Base-by-base conservation (phyloP, 768 basidiomycete genomes). In the Tulasnella sp. region DNA sequence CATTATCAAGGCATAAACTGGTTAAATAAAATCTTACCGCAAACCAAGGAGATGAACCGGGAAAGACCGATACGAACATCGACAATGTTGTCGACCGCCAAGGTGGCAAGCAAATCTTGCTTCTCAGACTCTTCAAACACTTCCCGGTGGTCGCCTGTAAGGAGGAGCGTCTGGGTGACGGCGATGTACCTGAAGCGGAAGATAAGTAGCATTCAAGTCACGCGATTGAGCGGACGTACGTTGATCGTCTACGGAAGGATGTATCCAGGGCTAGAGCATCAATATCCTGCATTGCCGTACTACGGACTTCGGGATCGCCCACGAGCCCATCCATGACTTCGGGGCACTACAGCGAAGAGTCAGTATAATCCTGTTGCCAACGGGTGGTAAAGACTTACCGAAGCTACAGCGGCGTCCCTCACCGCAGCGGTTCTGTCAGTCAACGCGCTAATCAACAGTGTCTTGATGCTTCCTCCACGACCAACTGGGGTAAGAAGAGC, bases 11-110 rank as follows among this genome's bases (percentile, higher is more conserved):
- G 34, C 2, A 40, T 31, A 1, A 27, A 6, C 5, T 34, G 42
- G 18, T 12, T 27, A 2, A 1, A 21, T n/a, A 38, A 10, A 76
- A 86, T 40, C 90, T 83, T 85, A 93, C 93, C 88, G 81, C 86
- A 87, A 39, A 91, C 84, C 73, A 85, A 82, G 74, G 90, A 90
- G 58, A 91, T 85, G 71, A 95, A 88, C 74, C 95, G 89, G n/a
- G 96, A 92, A 2, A 95, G 88, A 9, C 91, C 93, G 79, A 98
- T 95, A 71, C 95, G 89, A 44, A 98, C 95, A 80, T 95, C 96
- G 75, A 93, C 88, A 18, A 97, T 91, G 46, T 84, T 83, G 83
- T 98, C 97, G 42, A 86, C 83, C 6, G 90, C 73, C 31, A 79
- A 34, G 19, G 39, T 58, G 24, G 42, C 18, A 39, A 74, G 52